Conservation (phyloP, 371 early-diverging fungal species). For the Mortierella polycephala region DNA sequence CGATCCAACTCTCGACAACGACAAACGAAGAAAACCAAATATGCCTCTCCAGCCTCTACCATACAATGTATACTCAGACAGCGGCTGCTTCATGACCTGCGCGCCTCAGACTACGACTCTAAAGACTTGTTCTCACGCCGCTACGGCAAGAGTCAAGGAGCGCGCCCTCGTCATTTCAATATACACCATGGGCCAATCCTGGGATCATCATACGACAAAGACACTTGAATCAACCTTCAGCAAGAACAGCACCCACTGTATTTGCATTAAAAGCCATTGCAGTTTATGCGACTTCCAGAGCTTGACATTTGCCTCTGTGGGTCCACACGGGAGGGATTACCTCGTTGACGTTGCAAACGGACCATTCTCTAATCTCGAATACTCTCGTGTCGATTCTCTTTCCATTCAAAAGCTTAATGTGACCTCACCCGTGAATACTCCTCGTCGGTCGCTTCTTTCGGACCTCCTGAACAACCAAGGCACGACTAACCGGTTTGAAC, state of each 20-base stretch:
- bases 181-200: no score
- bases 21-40: background rate
- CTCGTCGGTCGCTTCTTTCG: conserved; percentile 50
- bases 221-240: background rate
- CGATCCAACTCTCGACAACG: background rate
- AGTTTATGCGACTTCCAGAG: background rate
- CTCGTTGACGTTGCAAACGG: background rate
- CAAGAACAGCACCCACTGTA: background rate
- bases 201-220: background rate
- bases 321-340: background rate
- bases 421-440: conserved; percentile 12
- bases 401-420: conserved; percentile 34
- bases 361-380: conserved; percentile 12
- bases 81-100: conserved; percentile 9
- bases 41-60: background rate
- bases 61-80: conserved; percentile 4
- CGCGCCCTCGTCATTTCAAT: no score
- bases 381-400: background rate
- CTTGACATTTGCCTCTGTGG: background rate
- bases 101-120: background rate
- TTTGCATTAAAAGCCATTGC: background rate
- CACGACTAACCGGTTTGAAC: conserved; percentile 37
- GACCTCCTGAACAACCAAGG: conserved; percentile 44
- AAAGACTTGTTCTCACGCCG: no score
- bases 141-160: no score